Evolutionary conservation across 2,329 filamentous ascomycete species (phyloP), one percentile per base, ranked within the genome.

Genomic region (Fusarium haematococcum): DNA sequence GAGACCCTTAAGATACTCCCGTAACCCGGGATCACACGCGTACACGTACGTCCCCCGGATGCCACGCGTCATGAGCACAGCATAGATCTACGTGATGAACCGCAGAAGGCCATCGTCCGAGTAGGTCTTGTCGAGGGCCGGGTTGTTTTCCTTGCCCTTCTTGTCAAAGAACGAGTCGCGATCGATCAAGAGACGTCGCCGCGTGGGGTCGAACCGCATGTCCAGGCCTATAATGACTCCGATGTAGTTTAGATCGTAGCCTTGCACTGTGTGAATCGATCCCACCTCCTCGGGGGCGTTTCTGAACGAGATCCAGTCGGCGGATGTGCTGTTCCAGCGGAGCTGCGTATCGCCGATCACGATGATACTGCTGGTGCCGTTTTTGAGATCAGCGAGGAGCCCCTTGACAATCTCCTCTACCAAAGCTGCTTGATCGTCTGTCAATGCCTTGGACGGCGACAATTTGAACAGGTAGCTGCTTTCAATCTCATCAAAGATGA

Each of bases 81-180:
- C 56, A 54, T 66, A 66, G 27, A 66, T 66, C 43, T 66, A 56
- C 16, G 63, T 66, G 56, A 66, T 61, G 43, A 66, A 66, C 43
- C 63, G 56, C 56, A 66, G 43, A 32, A 66, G 33, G 25, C 61
- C 63, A 13, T 62, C 32, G 32, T 66, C 63, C 41, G 63, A 66
- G 56, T 66, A 66, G 11, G 23, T 62, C 63, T 35, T 66, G 13
- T 43, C 56, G 20, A 66, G 32, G 10, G 43, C 33, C 20, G 56
- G 56, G 63, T 66, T 66, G 20, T 66, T 66, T 56, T 66, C 63
- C 56, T 66, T 66, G 56, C 63, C 63, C 63, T 66, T 66, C 56
- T 61, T 61, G 32, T 61, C 63, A 52, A 61, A 66, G 63, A 61
- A 43, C 43, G 63, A 66, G 56, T 61, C 43, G 23, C 63, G 56